phyloP scores from a whole-genome alignment of 805 yeast species.

The Candida mattraensis region DNA sequence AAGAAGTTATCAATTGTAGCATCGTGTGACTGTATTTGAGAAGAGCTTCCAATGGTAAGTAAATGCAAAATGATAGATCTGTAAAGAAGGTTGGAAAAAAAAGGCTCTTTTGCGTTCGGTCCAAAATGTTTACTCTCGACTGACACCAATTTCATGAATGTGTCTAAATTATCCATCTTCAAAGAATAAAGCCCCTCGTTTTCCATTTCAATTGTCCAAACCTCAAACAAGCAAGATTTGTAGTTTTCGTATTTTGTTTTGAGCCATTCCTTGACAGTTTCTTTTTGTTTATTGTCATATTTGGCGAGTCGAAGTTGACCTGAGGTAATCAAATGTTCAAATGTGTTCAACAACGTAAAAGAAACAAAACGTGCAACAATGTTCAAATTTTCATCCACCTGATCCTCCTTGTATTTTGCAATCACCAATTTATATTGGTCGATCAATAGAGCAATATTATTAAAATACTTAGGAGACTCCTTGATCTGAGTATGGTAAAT shows the following conservation, averaged over 20 bases:
- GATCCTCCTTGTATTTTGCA: slow-evolving; percentile 13
- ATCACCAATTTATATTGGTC: slow-evolving; percentile 35
- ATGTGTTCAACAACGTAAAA: slow-evolving; percentile 44
- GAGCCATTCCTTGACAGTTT: slow-evolving; percentile 62
- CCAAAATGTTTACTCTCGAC: slow-evolving; percentile 56
- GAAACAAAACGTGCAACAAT: slow-evolving; percentile 38
- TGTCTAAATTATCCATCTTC: slow-evolving; percentile 54
- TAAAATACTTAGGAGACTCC: slow-evolving; percentile 50
- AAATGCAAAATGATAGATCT: slow-evolving; percentile 37
- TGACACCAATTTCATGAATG: slow-evolving; percentile 53
- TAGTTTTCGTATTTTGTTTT: slow-evolving; percentile 54
- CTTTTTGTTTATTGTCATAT: slow-evolving; percentile 41
- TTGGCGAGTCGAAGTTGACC: slow-evolving; percentile 39
- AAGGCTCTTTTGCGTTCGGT: slow-evolving; percentile 51
- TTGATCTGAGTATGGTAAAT: slow-evolving; percentile 31
- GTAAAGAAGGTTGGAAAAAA: slow-evolving; percentile 60
- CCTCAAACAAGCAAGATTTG: slow-evolving; percentile 43
- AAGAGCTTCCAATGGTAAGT: slow-evolving; percentile 34
- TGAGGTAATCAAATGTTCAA: slow-evolving; percentile 46
- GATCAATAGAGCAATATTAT: slow-evolving; percentile 51
- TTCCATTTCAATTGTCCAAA: slow-evolving; percentile 39
- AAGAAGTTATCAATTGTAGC: slow-evolving; percentile 42
- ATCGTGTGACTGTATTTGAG: slow-evolving; percentile 44
- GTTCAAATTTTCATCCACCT: slow-evolving; percentile 25
- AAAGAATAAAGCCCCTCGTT: slow-evolving; percentile 42